Percentiles rank a stretch among this genome's conserved stretches.
phyloP scores from a whole-genome alignment of 2,329 filamentous ascomycete genomes.

The Pseudocercospora vitis region DNA sequence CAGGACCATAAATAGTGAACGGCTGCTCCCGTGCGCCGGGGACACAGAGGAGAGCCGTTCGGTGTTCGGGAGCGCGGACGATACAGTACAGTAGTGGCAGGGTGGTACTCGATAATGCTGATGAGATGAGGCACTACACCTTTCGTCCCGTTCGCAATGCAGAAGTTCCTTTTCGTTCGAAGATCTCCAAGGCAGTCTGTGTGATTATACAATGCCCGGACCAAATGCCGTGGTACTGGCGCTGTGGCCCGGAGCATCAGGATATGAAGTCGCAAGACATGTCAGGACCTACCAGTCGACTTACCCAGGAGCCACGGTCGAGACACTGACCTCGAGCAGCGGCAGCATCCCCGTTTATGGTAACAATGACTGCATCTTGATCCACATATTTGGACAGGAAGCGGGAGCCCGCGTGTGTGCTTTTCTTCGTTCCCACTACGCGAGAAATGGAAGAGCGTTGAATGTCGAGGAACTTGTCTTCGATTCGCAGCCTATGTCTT shows the following conservation, averaged over 20 bases:
- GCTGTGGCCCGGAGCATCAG: slow-evolving; percentile 8
- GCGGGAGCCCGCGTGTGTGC: slow-evolving; percentile 11
- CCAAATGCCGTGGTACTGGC: slow-evolving; percentile 7
- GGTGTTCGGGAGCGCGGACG: slow-evolving; percentile 2
- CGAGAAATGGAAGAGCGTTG: slow-evolving; percentile 7
- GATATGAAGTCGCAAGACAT: neutral
- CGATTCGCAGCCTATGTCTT: slow-evolving; percentile 8
- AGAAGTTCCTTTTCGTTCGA: neutral
- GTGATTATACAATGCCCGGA: neutral
- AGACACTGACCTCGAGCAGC: neutral
- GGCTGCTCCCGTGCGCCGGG: slow-evolving; percentile 1
- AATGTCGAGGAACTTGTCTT: slow-evolving; percentile 14
- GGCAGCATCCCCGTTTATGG: neutral
- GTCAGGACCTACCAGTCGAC: neutral
- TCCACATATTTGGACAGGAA: slow-evolving; percentile 12
- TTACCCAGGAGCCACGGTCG: slow-evolving; percentile 10
- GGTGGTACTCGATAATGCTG: neutral
- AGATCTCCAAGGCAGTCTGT: neutral
- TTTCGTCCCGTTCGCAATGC: neutral
- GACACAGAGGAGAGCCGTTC: slow-evolving; percentile 6
- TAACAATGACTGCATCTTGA: neutral
- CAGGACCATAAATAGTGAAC: neutral
- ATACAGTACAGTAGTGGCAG: slow-evolving; percentile 3
- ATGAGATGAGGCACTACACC: too few relatives aligned
- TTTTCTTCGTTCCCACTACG: slow-evolving; percentile 9